Conservation (phyloP, 495 filamentous ascomycete species). For the Trichoderma reesei region DNA sequence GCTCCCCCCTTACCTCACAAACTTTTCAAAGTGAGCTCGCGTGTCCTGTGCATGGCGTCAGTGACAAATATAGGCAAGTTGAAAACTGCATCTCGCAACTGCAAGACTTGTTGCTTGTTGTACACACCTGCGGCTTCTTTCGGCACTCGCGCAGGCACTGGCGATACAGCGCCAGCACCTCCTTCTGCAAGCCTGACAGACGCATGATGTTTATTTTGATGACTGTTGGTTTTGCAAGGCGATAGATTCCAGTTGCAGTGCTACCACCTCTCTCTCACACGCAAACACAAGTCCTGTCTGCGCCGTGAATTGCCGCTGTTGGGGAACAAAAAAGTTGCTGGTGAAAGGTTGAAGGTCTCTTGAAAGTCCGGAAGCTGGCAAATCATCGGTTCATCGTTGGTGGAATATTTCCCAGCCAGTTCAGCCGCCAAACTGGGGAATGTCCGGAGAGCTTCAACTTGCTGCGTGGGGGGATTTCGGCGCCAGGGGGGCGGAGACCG, state of each 20-base stretch:
- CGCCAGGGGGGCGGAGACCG: not conserved
- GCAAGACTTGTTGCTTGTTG: no score
- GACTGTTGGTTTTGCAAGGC: no score
- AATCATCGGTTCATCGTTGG: not conserved
- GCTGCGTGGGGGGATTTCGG: not conserved
- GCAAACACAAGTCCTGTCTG: not conserved
- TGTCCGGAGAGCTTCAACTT: not conserved
- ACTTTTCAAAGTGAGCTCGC: slow-evolving; percentile 29
- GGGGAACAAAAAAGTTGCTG: not conserved
- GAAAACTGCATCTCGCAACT: no score
- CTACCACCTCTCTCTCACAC: no score
- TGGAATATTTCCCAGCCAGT: not conserved
- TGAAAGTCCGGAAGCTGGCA: not conserved
- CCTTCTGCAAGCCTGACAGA: slow-evolving; percentile 82
- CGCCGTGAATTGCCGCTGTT: slow-evolving; percentile 12
- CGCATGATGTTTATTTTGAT: slow-evolving; percentile 40
- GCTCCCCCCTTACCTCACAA: slow-evolving; percentile 25
- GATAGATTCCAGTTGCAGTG: no score
- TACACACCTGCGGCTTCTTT: slow-evolving; percentile 63
- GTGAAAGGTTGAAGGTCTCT: not conserved
- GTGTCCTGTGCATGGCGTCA: slow-evolving; percentile 21
- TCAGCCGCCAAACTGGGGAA: not conserved
- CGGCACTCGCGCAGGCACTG: slow-evolving; percentile 69
- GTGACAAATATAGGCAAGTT: no score
- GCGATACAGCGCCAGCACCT: slow-evolving; percentile 79